Conservation (phyloP, 805 yeast genomes). For the Candida montana region DNA sequence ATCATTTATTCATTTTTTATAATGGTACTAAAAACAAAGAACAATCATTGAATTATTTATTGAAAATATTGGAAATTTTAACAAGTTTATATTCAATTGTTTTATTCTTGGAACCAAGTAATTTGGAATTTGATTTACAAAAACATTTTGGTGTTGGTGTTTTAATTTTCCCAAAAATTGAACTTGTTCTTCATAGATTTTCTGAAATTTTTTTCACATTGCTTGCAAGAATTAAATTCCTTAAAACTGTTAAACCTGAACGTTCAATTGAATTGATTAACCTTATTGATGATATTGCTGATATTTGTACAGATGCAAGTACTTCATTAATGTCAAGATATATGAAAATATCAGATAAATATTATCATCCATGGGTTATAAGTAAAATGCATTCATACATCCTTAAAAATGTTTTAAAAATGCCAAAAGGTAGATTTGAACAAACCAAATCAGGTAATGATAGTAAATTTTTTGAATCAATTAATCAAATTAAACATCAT, state of each 20-base stretch:
- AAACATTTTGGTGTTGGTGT: conserved; percentile 21
- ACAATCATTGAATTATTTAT: conserved; percentile 13
- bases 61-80: conserved; percentile 6
- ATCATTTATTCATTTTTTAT: conserved; percentile 19
- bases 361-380: conserved; percentile 25
- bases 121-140: conserved; percentile 12
- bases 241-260: conserved; percentile 11
- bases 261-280: conserved; percentile 1
- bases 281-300: conserved; percentile 13
- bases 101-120: conserved; percentile 15
- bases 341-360: conserved; percentile 15
- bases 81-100: conserved; percentile 9
- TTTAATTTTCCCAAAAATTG: conserved; percentile 19
- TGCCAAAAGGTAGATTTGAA: conserved; percentile 10
- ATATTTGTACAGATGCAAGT: not conserved
- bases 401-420: conserved; percentile 8
- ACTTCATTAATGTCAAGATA: conserved; percentile 10
- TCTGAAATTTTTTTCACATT: conserved; percentile 17
- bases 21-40: conserved; percentile 11
- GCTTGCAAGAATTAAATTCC: conserved; percentile 16
- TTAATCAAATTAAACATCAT: conserved; percentile 9
- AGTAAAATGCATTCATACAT: conserved; percentile 20
- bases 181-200: conserved; percentile 16
- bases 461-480: conserved; percentile 9
- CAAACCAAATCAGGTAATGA: conserved; percentile 5